Conservation (phyloP, 2,329 filamentous ascomycete genomes). For the Acrocalymma vagum region DNA sequence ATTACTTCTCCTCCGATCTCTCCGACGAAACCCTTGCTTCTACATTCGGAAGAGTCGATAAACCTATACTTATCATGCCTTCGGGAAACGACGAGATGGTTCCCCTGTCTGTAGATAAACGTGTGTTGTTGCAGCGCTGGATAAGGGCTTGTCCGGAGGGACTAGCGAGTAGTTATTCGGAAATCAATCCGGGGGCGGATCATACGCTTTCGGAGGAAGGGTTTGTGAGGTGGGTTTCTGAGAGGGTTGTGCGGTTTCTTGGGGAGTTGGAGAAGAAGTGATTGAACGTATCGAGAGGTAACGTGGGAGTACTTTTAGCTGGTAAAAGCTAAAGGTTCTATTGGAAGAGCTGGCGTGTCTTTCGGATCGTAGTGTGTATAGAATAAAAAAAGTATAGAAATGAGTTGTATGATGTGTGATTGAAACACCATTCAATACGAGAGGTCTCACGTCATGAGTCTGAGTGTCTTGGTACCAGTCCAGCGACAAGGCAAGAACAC, state of each 20-base stretch:
- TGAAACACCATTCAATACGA: no score
- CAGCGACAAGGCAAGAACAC: no score
- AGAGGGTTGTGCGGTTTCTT: slow-evolving; percentile 6
- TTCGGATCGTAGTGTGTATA: no score
- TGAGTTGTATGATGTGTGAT: no score
- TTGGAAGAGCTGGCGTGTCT: no score
- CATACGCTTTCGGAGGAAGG: slow-evolving; percentile 7
- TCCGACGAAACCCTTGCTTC: slow-evolving; percentile 1
- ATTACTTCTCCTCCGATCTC: slow-evolving; percentile 27
- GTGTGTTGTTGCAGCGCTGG: slow-evolving; percentile 10
- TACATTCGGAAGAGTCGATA: slow-evolving; percentile 15
- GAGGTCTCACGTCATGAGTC: no score
- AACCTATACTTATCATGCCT: slow-evolving; percentile 16
- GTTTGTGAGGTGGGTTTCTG: slow-evolving; percentile 1
- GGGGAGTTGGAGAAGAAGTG: not conserved
- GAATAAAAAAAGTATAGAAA: no score
- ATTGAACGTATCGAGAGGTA: no score
- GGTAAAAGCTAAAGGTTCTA: no score
- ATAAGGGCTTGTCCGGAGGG: slow-evolving; percentile 4
- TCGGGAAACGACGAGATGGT: slow-evolving; percentile 27
- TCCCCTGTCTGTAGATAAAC: slow-evolving; percentile 16
- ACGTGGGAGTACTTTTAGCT: no score
- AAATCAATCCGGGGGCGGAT: slow-evolving; percentile 9
- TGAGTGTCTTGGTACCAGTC: no score
- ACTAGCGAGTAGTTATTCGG: slow-evolving; percentile 8